A percentile compares a stretch with the other conserved stretches of the same genome.
These are phyloP conservation scores for Diplodia mutila DNA, from an alignment of 2,329 filamentous ascomycete genomes.

Conservation along the genomic window DNA sequence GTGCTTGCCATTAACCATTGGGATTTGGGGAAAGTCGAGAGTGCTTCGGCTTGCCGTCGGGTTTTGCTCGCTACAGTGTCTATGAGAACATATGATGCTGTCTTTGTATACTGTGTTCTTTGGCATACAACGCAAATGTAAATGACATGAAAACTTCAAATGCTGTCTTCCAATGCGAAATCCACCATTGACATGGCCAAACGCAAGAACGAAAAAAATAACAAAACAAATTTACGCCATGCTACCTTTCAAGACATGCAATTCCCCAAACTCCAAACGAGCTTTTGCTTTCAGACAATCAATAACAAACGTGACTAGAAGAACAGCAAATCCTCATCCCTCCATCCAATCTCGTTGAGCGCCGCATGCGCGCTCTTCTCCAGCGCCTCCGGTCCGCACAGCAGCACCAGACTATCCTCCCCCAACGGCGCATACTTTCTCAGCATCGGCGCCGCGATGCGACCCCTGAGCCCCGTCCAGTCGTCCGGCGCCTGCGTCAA, in stretches of 20 bases:
- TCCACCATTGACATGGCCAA: no score
- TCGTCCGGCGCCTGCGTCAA: conserved; percentile 65
- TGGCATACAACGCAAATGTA: no score
- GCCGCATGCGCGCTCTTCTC: conserved; percentile 67
- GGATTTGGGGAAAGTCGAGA: no score
- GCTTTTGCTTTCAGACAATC: no score
- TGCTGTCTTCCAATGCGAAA: no score
- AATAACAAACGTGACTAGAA: conserved; percentile 55
- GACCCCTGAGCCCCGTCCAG: conserved; percentile 71
- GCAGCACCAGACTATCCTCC: conserved; percentile 65
- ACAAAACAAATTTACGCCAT: no score
- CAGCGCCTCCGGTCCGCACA: conserved; percentile 78
- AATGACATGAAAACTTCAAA: neutral
- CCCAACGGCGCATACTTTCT: conserved; percentile 57
- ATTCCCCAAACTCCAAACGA: no score
- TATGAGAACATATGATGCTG: no score
- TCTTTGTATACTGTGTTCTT: neutral
- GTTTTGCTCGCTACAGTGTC: neutral
- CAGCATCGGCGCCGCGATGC: conserved; percentile 67
- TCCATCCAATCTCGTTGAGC: conserved; percentile 68
- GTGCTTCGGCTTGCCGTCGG: neutral
- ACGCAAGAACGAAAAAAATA: no score
- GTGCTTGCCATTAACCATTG: no score
- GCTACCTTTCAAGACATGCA: no score
- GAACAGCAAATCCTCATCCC: conserved; percentile 72